Percentiles rank a stretch among this genome's conserved stretches.
Evolutionary conservation across 371 early-diverging fungal genomes (phyloP).

Genomic region (Mortierella sp.): DNA sequence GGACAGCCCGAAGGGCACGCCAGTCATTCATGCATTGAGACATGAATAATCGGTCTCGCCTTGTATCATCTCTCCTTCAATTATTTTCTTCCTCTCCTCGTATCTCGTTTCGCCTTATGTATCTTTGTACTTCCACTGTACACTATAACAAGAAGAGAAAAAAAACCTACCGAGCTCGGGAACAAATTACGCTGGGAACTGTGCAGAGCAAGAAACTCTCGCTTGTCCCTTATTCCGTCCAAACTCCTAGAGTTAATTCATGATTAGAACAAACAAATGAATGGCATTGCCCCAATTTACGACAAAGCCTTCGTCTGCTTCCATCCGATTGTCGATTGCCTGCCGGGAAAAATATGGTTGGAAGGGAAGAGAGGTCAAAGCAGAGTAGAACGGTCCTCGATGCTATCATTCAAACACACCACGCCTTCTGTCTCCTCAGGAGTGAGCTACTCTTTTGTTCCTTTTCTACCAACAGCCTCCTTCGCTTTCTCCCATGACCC

Average conservation of each 20-base stretch:
- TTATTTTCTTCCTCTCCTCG: background rate
- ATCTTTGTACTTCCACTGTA: background rate
- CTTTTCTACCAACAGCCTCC: background rate
- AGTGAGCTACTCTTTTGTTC: background rate
- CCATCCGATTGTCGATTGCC: background rate
- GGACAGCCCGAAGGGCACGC: background rate
- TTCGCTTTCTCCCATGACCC: background rate
- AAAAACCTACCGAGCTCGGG: background rate
- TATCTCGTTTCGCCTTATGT: background rate
- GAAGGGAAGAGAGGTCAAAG: background rate
- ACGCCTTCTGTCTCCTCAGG: background rate
- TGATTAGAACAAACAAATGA: background rate
- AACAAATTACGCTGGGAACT: background rate
- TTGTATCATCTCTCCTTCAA: background rate
- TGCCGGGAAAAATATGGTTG: background rate
- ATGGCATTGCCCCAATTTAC: background rate
- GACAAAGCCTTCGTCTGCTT: background rate
- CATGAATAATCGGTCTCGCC: background rate
- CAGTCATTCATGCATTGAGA: background rate
- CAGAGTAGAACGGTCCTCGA: background rate
- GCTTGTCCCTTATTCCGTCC: background rate
- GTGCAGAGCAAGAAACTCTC: background rate
- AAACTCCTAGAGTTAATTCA: constrained; percentile 6
- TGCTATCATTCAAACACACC: background rate
- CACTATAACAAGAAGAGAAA: background rate